These are phyloP conservation scores for Lophium mytilinum DNA, from an alignment of 495 filamentous ascomycete species.

Conservation along the genomic window DNA sequence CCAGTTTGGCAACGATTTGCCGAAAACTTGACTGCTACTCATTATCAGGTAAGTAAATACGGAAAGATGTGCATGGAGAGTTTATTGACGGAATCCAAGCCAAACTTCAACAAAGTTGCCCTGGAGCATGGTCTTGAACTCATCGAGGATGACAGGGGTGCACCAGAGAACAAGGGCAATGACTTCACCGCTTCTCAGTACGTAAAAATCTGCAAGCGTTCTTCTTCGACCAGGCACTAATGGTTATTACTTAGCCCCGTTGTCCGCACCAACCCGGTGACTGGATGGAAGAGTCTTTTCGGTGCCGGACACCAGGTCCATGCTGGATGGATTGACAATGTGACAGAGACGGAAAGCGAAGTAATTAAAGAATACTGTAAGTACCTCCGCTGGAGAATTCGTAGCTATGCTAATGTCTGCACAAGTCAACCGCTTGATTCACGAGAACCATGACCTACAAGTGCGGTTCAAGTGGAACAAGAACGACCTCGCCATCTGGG, in stretches of 20 bases:
- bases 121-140: conserved; percentile 46
- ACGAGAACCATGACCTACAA: conserved; percentile 70
- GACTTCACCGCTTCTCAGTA: conserved; percentile 51
- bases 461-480: conserved; percentile 46
- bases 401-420: not conserved
- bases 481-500: conserved; percentile 55
- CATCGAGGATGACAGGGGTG: conserved; percentile 48
- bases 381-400: conserved; percentile 25
- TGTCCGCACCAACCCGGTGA: conserved; percentile 67
- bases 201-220: not conserved
- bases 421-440: conserved; percentile 31
- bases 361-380: conserved; percentile 53
- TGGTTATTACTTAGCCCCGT: conserved; percentile 37
- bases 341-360: conserved; percentile 52
- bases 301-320: conserved; percentile 53
- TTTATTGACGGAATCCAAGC: conserved; percentile 9
- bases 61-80: not conserved
- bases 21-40: conserved; percentile 58
- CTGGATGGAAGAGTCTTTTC: conserved; percentile 65
- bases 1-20: conserved; percentile 54
- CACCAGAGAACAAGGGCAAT: conserved; percentile 58
- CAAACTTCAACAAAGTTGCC: conserved; percentile 50
- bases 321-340: conserved; percentile 46
- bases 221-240: not conserved
- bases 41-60: conserved; percentile 35